Evolutionary conservation across 352 stramenopile genomes (phyloP), one percentile per base, ranked within the genome.

Genomic region (Globisporangium uncinulatum): DNA sequence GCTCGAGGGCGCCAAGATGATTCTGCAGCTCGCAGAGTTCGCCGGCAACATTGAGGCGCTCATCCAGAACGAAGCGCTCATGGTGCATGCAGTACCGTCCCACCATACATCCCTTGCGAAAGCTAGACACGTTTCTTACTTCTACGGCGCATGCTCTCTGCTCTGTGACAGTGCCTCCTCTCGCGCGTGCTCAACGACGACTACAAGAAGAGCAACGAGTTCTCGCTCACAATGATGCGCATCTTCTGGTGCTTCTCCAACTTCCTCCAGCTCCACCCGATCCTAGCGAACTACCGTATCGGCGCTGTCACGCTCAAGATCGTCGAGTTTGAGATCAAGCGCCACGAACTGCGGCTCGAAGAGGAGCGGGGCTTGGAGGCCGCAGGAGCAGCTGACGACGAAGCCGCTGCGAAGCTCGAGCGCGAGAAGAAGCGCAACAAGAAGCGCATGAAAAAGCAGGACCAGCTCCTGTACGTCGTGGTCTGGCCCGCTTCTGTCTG

Each of bases 221-320:
- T 98, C 50, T 87, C 86, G 32, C 91, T 98, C 62, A 95, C 91
- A 9, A 95, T 98, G 69, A 89, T 97, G 76, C 86, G 95, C 60
- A 89, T 98, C 53, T 98, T 98, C 62, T 96, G 94, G 69, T 94
- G 89, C 55, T 97, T 98, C 59, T 97, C 89, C 54, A 98, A 97
- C 72, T 97, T 98, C 59, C 64, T 96, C 50, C 90, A 98, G 69
- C 91, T 98, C 56, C 95, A 98, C 59, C 70, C 79, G 24, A 86
- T 97, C 51, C 73, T 98, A 34, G 79, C 75, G 51, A 98, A 95
- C 65, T 96, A 98, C 67, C 87, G 89, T 36, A 96, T 98, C 17
- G 95, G 95, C 44, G 84, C 89, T 32, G 83, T 98, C 49, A 97
- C 90, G 42, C 82, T 98, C 54, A 97, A 97, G 70, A 94, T 98